phyloP scores from a whole-genome alignment of 2,329 filamentous ascomycete species.

The Kalmusia sp. region DNA sequence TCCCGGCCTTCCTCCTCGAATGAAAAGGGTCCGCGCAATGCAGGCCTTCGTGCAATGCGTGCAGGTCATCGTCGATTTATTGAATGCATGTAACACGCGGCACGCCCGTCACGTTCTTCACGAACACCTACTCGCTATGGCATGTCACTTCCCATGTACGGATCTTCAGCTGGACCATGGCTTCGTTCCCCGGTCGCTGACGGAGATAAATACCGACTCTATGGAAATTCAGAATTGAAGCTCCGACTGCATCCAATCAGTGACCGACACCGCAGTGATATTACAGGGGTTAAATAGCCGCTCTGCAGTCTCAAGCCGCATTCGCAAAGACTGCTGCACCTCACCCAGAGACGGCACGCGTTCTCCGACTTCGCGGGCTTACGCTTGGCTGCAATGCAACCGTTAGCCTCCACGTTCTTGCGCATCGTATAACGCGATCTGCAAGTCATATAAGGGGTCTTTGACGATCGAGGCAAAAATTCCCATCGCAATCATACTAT shows the following conservation, averaged over 20 bases:
- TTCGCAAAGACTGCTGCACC: not conserved
- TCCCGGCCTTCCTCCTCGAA: constrained; percentile 3
- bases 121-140: constrained; percentile 17
- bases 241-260: constrained; percentile 2
- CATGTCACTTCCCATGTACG: constrained; percentile 20
- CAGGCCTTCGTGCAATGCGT: not conserved
- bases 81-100: constrained; percentile 16
- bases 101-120: constrained; percentile 4
- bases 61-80: constrained; percentile 11
- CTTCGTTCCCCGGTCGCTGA: constrained; percentile 16
- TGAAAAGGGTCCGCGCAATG: not conserved
- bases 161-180: constrained; percentile 26
- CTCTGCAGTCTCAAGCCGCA: not conserved
- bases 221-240: constrained; percentile 14
- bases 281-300: constrained; percentile 7
- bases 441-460: not conserved
- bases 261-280: constrained; percentile 2
- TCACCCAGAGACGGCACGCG: not conserved
- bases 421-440: not conserved
- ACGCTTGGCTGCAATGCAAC: constrained; percentile 8
- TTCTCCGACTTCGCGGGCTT: constrained; percentile 4
- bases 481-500: constrained; percentile 21
- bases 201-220: constrained; percentile 21
- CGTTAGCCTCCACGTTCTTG: not conserved
- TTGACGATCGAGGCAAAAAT: constrained; percentile 10